A percentile compares a stretch with the other conserved stretches of the same genome.
Conservation (phyloP, 2,329 filamentous ascomycete species). For the Claviceps arundinis region DNA sequence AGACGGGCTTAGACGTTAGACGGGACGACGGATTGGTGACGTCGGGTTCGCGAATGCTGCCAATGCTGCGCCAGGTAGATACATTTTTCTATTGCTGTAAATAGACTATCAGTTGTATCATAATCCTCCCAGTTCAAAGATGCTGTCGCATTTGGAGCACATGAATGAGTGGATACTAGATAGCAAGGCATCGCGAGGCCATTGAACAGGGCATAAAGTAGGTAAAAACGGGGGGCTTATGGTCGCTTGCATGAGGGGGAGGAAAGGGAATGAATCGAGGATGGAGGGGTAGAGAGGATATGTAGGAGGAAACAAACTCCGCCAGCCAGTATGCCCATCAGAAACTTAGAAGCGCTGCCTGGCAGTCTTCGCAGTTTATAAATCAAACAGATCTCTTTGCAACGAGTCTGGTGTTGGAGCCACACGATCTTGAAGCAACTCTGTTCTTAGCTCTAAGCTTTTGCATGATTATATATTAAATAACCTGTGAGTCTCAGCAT, state of each 20-base stretch:
- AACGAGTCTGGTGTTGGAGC: no score
- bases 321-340: no score
- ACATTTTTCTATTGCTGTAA: no score
- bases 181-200: background rate
- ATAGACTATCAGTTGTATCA: no score
- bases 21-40: background rate
- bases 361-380: no score
- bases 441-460: background rate
- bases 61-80: background rate
- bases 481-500: accelerated
- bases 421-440: background rate
- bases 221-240: background rate
- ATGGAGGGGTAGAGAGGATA: no score
- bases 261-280: background rate
- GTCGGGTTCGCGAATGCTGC: background rate
- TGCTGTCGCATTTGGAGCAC: background rate
- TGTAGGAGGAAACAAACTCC: background rate
- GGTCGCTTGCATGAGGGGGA: background rate
- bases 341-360: no score
- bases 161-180: background rate
- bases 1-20: background rate
- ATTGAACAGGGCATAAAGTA: background rate
- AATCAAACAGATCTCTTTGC: background rate
- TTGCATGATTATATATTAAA: accelerated
- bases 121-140: no score